Evolutionary conservation across 345 rosid genomes (phyloP).

Genomic region (Geranium rotundifolium): DNA sequence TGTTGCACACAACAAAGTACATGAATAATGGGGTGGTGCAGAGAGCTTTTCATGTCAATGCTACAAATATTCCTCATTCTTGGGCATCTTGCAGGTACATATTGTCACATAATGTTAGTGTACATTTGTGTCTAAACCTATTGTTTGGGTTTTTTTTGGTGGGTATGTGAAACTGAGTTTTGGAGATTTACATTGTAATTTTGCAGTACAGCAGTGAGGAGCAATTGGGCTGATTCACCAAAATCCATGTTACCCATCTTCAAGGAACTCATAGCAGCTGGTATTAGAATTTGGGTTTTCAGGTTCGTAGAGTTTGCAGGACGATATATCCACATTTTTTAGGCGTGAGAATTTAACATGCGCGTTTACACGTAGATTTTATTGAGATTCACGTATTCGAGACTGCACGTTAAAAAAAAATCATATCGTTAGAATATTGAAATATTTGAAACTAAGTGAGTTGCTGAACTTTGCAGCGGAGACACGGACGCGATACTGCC

Average conservation of each 20-base stretch:
- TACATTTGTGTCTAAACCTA: too few species aligned
- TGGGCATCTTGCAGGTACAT: constrained; percentile 52
- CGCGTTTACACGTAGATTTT: too few species aligned
- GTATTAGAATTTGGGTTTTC: constrained; percentile 73
- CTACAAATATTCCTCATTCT: constrained; percentile 20
- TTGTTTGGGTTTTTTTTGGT: too few species aligned
- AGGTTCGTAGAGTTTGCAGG: too few species aligned
- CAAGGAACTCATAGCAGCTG: constrained; percentile 47
- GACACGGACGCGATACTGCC: constrained; percentile 59
- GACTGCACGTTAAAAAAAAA: too few species aligned
- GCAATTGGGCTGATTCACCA: constrained; percentile 70
- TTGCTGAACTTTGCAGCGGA: constrained; percentile 24
- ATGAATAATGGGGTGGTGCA: constrained; percentile 62
- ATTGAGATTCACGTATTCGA: too few species aligned
- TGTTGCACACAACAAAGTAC: constrained; percentile 32
- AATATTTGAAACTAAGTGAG: too few species aligned
- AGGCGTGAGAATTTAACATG: background rate
- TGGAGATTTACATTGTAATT: background rate
- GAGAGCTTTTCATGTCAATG: constrained; percentile 59
- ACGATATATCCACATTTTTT: background rate
- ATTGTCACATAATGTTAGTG: too few species aligned
- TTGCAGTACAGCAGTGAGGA: constrained; percentile 32
- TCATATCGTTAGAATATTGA: too few species aligned
- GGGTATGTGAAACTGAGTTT: too few species aligned
- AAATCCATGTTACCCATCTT: constrained; percentile 66